These are phyloP conservation scores for Eleusine coracana DNA, from an alignment of 176 grass and related monocot species.

Conservation along the genomic window DNA sequence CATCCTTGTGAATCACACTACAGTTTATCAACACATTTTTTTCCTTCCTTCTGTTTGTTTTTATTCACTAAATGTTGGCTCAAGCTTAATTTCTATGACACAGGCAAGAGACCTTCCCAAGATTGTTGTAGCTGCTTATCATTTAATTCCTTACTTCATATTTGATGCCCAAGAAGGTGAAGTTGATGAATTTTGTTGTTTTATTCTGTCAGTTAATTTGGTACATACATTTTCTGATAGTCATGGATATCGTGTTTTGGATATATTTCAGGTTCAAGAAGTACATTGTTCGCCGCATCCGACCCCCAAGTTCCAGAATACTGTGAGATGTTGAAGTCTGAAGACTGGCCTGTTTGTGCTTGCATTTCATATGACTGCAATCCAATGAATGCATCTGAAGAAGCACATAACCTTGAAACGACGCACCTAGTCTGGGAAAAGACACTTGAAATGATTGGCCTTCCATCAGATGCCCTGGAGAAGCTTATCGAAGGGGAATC, in stretches of 20 bases:
- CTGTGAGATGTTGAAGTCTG: constrained; percentile 77
- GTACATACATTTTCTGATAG: not conserved
- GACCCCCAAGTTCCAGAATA: constrained; percentile 91
- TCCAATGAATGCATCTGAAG: constrained; percentile 91
- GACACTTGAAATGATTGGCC: constrained; percentile 77
- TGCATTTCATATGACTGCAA: constrained; percentile 88
- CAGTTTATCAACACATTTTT: not conserved
- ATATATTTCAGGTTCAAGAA: constrained; percentile 71
- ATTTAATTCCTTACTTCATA: constrained; percentile 94
- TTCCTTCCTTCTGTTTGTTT: not conserved
- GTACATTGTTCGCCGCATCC: constrained; percentile 76
- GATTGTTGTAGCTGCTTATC: constrained; percentile 66
- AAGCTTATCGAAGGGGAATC: constrained; percentile 70
- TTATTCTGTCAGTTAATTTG: not conserved
- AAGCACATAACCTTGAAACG: constrained; percentile 84
- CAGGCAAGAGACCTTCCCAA: constrained; percentile 95
- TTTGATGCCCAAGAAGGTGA: constrained; percentile 88
- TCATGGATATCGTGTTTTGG: constrained; percentile 19
- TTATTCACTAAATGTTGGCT: constrained; percentile 22
- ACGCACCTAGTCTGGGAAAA: constrained; percentile 80
- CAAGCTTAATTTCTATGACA: constrained; percentile 1
- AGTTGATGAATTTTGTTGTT: not conserved
- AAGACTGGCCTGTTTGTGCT: constrained; percentile 90
- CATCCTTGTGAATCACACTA: not conserved
- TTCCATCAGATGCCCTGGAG: constrained; percentile 72